Base-by-base conservation (phyloP, 2,329 filamentous ascomycete genomes). In the Ceratocystis eucalypticola region DNA sequence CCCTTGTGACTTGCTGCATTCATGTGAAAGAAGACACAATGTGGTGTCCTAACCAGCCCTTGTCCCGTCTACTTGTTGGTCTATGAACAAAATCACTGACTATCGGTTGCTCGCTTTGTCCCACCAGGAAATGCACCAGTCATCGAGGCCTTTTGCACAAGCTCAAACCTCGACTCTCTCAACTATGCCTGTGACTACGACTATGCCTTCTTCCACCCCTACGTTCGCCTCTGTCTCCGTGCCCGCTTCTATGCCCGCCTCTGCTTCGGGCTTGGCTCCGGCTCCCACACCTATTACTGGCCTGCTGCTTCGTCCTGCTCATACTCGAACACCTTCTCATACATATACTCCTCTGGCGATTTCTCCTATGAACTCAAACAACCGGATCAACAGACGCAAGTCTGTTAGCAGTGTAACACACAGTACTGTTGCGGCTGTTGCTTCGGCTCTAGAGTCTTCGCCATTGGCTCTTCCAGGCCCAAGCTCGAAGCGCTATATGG, bases 361-460 rank as follows among this genome's bases (percentile, higher is more conserved):
- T 71, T 85, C 88, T 67, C 41, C 64, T n/a, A 83, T 92, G 73
- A 93, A 92, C 78, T 79, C 86, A 71, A 87, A 85, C 75, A 89
- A 96, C 76, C 89, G 94, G 71, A 85, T 97, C 71, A 91, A 89
- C 71, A 89, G 93, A 73, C 86, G 94, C 72, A 97, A 97, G 83
- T 96, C 92, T 77, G 91, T 96, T 74, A 91, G 89, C 69, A 88
- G 85, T 70, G 28, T 61, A 22, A 44, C 64, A 28, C 66, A 66
- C 25, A 61, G 41, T 44, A 66, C 28, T 25, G 50, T 64, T 28
- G 66, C 64, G 5, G 66, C 66, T 22, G 63, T 65, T 65, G 66
- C 66, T 83, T 86, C 70, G 85, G 87, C 70, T 82, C 83, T 68
- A 17, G 61, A 61, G 25, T 37, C 64, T 41, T 68, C 66, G 17